These are phyloP conservation scores for Botrytis paeoniae DNA, from an alignment of 2,329 filamentous ascomycete genomes.

Conservation along the genomic window DNA sequence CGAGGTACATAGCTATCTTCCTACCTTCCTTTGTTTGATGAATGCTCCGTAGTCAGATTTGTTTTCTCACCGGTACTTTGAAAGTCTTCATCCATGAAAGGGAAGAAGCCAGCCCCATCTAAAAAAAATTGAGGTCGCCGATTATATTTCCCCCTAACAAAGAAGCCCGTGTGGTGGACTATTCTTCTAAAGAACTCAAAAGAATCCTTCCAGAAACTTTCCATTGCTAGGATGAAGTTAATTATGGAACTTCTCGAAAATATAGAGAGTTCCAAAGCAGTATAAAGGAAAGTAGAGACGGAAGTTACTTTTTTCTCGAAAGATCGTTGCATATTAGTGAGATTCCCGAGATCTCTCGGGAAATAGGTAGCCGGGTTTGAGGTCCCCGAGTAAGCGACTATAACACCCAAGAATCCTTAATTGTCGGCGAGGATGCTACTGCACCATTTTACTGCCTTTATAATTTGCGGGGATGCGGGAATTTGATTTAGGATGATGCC, in stretches of 20 bases:
- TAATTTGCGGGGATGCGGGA: conserved; percentile 1
- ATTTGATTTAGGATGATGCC: conserved; percentile 5
- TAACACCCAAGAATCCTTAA: not conserved
- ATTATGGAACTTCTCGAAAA: not conserved
- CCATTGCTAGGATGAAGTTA: not conserved
- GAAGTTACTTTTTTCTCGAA: not conserved
- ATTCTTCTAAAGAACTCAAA: not conserved
- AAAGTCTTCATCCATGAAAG: not conserved
- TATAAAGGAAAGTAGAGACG: not conserved
- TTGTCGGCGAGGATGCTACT: conserved; percentile 20
- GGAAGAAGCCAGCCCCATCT: conserved; percentile 10
- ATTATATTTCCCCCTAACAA: conserved; percentile 15
- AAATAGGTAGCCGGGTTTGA: conserved; percentile 15
- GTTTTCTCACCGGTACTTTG: not conserved
- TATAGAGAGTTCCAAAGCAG: not conserved
- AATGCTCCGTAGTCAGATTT: not conserved
- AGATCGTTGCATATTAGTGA: not conserved
- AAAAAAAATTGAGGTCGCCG: conserved; percentile 18
- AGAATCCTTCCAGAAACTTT: not conserved
- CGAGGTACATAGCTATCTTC: conserved; percentile 4
- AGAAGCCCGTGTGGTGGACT: not conserved
- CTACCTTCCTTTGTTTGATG: conserved; percentile 1
- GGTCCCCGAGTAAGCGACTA: conserved; percentile 18
- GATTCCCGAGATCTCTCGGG: conserved; percentile 22
- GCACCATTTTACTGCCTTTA: not conserved